Evolutionary conservation across 1,139 yeast genomes (phyloP).

Genomic region (Geotrichum restrictum): DNA sequence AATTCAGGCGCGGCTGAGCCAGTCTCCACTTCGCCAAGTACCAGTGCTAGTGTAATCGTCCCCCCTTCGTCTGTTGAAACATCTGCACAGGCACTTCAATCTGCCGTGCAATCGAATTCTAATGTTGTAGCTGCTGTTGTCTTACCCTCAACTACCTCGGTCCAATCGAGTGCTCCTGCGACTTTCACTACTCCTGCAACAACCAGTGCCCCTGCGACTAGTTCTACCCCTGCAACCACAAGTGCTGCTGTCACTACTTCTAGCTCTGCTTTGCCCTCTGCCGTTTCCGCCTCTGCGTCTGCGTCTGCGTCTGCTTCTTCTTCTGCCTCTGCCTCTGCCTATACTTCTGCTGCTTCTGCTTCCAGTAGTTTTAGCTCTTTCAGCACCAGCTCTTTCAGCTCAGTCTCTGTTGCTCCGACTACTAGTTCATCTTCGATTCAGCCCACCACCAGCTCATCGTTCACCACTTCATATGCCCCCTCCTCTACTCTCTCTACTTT

Average conservation of each 20-base stretch:
- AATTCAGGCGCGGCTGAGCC: constrained; percentile 8
- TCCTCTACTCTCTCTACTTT: constrained; percentile 20
- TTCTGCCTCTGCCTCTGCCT: too few relatives aligned
- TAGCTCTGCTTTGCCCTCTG: neutral
- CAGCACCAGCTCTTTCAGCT: too few relatives aligned
- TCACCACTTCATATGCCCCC: neutral
- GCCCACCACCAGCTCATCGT: neutral
- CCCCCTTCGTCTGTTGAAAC: constrained; percentile 7
- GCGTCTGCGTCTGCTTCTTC: too few relatives aligned
- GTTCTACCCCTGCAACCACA: constrained; percentile 22
- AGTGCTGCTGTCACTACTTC: constrained; percentile 26
- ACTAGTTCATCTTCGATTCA: too few relatives aligned
- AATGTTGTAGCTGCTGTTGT: too few relatives aligned
- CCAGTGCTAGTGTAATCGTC: constrained; percentile 6
- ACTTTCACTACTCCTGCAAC: neutral
- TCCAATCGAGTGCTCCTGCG: too few relatives aligned
- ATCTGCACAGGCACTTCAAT: constrained; percentile 2
- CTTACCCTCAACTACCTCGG: too few relatives aligned
- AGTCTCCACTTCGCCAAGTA: constrained; percentile 8
- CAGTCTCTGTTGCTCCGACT: too few relatives aligned
- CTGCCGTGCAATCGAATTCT: neutral
- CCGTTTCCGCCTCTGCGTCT: neutral
- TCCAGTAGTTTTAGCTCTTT: too few relatives aligned
- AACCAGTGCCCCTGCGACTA: neutral
- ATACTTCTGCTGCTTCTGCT: too few relatives aligned